phyloP scores from a whole-genome alignment of 148 eudicot species.

The Vaccinium myrtillus region DNA sequence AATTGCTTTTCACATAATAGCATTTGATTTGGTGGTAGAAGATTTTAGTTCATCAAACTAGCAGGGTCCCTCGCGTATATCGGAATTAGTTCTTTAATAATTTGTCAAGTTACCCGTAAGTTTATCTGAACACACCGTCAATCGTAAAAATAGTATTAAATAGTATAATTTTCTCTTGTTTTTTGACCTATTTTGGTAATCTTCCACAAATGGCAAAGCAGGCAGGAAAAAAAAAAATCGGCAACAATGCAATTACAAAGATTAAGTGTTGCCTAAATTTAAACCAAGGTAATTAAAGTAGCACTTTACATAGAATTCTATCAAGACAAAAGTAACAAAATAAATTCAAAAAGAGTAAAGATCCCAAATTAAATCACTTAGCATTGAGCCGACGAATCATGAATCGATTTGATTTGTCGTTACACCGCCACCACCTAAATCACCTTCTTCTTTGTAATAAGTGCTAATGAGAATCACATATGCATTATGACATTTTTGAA shows the following conservation, averaged over 20 bases:
- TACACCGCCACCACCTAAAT: not conserved
- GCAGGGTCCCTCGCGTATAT: not conserved
- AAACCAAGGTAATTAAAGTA: not conserved
- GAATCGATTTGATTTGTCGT: not conserved
- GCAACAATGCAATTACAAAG: not conserved
- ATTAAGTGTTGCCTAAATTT: not conserved
- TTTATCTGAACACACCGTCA: not conserved
- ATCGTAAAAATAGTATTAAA: not conserved
- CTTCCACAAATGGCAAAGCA: not conserved
- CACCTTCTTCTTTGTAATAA: not conserved
- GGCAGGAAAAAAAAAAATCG: not conserved
- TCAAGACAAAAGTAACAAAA: not conserved
- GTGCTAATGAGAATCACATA: not conserved
- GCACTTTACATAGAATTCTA: not conserved
- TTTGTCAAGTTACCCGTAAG: not conserved
- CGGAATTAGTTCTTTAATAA: not conserved
- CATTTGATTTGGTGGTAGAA: not conserved
- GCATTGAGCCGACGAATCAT: not conserved
- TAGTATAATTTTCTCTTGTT: too few species aligned
- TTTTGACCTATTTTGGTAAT: not conserved
- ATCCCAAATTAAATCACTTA: not conserved
- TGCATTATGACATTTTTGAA: slow-evolving; percentile 7
- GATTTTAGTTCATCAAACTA: not conserved
- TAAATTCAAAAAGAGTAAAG: not conserved
- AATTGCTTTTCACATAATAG: not conserved